Conservation (phyloP, 768 basidiomycete genomes). For the Auriscalpium microsporum region DNA sequence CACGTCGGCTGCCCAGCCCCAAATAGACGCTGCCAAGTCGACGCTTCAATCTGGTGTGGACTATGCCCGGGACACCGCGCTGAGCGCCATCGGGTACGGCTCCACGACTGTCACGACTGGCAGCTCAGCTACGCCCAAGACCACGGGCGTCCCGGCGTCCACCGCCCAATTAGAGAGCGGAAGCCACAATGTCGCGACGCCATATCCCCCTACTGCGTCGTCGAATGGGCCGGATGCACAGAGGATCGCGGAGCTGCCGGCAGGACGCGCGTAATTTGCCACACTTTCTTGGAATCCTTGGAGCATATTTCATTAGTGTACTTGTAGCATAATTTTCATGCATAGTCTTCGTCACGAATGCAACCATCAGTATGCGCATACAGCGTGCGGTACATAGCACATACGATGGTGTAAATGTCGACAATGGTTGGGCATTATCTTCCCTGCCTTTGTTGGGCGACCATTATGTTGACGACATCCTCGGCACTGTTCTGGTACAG, state of each 20-base stretch:
- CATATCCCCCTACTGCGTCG: neutral
- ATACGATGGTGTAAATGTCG: too few species aligned
- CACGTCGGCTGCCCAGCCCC: conserved; percentile 24
- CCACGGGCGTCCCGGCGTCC: neutral
- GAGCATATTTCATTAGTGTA: too few species aligned
- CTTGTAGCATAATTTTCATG: too few species aligned
- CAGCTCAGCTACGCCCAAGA: neutral
- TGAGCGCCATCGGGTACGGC: conserved; percentile 14
- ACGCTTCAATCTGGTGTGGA: conserved; percentile 30
- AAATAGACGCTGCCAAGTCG: conserved; percentile 32
- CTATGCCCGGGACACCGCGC: conserved; percentile 15
- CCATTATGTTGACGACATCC: conserved; percentile 12
- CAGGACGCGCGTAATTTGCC: too few species aligned
- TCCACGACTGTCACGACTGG: neutral
- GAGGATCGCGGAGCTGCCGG: neutral
- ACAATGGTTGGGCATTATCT: too few species aligned
- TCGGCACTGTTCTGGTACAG: conserved; percentile 9
- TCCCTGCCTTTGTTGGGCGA: too few species aligned
- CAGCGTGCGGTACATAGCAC: too few species aligned
- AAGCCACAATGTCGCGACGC: neutral
- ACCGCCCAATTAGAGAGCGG: conserved; percentile 1
- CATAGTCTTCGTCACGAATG: too few species aligned
- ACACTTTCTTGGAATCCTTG: too few species aligned
- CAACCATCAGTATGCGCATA: too few species aligned
- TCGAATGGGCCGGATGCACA: neutral